Evolutionary conservation across 163 green algal species (phyloP), one percentile per base, ranked within the genome.

Genomic region (Trebouxiophyceae sp.): DNA sequence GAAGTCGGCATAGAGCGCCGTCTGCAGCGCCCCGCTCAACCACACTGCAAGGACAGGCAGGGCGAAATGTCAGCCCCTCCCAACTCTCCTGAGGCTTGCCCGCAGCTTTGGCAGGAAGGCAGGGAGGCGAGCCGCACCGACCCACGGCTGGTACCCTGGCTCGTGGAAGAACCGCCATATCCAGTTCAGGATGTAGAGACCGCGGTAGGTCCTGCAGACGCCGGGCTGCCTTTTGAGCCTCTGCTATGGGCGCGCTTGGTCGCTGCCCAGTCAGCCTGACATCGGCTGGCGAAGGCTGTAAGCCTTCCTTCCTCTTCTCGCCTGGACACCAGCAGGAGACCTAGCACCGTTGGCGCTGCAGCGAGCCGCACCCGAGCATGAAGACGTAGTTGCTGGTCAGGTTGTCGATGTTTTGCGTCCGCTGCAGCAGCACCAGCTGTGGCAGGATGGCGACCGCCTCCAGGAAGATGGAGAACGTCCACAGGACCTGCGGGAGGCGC

Each of bases 351-450:
- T n/a, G n/a, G n/a, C n/a, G n/a, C n/a, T n/a, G 39, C 8, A 50
- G 47, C 5, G 46, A 8, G 20, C 24, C 75, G 33, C 65, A 90
- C 81, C 94, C 95, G 4, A 99, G 77, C 56, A 98, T 77, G 54
- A 96, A 95, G 6, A 99, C 81, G 62, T 99, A 99, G 80, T 98
- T 97, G 3, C 91, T 91, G 2, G 95, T 99, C 4, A 99, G 76
- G 76, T 97, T 99, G 79, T 99, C 95, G 57, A 99, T 95, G 77
- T 99, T 99, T 60, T 95, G 87, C 5, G 94, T 99, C 16, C 93
- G 83, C 81, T 98, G 92, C 73, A 99, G 86, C 64, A 99, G 77
- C 28, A 98, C 92, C 45, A 99, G 84, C 84, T 99, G 95, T 5
- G 95, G 95, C 57, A 99, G 73, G 65, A 99, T 99, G 27, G 95